Percentiles rank a stretch among this genome's conserved stretches.
phyloP scores from a whole-genome alignment of 768 basidiomycete species.

The Trametes sanguinea region DNA sequence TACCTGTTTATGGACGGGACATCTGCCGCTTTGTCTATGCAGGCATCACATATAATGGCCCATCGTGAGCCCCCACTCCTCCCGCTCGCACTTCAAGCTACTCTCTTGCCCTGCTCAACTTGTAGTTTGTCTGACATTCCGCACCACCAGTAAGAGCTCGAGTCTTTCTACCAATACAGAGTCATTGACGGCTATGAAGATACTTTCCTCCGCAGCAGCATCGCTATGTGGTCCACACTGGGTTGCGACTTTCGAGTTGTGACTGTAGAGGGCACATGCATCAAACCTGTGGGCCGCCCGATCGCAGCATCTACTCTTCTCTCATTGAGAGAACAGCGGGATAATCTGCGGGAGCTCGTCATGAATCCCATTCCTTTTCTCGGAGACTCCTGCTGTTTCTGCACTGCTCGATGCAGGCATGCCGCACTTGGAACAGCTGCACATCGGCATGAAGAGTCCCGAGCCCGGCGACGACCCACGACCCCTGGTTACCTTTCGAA shows the following conservation, averaged over 20 bases:
- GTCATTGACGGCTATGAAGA: too few species aligned
- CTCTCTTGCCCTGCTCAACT: too few species aligned
- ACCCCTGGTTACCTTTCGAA: neutral
- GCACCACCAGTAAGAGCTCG: too few species aligned
- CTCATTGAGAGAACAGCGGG: neutral
- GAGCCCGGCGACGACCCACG: neutral
- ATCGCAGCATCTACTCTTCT: neutral
- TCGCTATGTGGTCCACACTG: too few species aligned
- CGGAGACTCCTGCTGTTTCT: neutral
- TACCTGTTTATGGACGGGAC: too few species aligned
- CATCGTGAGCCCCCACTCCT: too few species aligned
- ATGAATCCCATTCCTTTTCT: neutral
- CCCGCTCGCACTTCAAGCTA: too few species aligned
- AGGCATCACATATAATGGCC: too few species aligned
- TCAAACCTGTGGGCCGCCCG: neutral
- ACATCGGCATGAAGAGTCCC: neutral
- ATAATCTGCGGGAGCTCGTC: neutral
- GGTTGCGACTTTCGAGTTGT: neutral
- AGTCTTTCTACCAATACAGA: too few species aligned
- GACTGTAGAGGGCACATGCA: neutral
- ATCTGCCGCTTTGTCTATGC: too few species aligned
- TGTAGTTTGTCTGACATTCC: too few species aligned
- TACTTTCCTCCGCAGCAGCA: too few species aligned
- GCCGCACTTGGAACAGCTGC: neutral
- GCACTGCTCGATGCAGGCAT: neutral